Evolutionary conservation across 106 monocot species (phyloP).

Genomic region (Allium fistulosum): DNA sequence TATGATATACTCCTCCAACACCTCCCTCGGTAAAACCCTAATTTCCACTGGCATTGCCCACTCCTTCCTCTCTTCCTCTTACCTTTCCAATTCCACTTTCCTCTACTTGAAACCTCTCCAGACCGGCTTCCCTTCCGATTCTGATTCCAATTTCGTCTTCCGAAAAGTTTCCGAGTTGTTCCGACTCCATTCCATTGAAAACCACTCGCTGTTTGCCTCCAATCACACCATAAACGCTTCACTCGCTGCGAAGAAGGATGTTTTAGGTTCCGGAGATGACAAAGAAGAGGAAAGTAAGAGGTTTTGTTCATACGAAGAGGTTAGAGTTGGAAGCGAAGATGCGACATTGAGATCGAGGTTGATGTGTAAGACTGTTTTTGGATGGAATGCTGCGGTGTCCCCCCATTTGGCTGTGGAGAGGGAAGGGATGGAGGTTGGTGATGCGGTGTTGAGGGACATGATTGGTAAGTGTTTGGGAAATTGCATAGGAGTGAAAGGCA

Average conservation of each 20-base stretch:
- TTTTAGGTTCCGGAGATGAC: conserved; percentile 5
- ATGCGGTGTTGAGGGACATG: conserved; percentile 42
- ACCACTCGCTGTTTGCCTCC: conserved; percentile 39
- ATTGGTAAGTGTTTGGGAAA: conserved; percentile 26
- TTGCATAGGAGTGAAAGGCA: neutral
- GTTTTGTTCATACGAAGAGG: conserved; percentile 34
- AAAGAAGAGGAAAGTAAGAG: conserved; percentile 10
- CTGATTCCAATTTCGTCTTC: conserved; percentile 75
- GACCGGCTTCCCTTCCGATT: conserved; percentile 86
- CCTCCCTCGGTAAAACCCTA: conserved; percentile 91
- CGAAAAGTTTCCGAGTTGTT: conserved; percentile 43
- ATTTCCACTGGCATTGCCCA: conserved; percentile 81
- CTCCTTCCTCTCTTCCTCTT: conserved; percentile 36
- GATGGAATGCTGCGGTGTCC: conserved; percentile 79
- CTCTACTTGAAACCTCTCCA: conserved; percentile 87
- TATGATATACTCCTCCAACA: conserved; percentile 85
- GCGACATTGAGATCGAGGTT: conserved; percentile 21
- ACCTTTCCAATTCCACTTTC: conserved; percentile 26
- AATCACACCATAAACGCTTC: conserved; percentile 43
- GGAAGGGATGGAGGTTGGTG: conserved; percentile 59
- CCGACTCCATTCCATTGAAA: conserved; percentile 7
- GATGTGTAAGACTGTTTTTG: conserved; percentile 68
- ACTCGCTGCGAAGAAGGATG: conserved; percentile 19
- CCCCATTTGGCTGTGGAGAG: conserved; percentile 84
- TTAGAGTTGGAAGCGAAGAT: conserved; percentile 11